Conservation (phyloP, 805 yeast species). For the Yarrowia bubula region DNA sequence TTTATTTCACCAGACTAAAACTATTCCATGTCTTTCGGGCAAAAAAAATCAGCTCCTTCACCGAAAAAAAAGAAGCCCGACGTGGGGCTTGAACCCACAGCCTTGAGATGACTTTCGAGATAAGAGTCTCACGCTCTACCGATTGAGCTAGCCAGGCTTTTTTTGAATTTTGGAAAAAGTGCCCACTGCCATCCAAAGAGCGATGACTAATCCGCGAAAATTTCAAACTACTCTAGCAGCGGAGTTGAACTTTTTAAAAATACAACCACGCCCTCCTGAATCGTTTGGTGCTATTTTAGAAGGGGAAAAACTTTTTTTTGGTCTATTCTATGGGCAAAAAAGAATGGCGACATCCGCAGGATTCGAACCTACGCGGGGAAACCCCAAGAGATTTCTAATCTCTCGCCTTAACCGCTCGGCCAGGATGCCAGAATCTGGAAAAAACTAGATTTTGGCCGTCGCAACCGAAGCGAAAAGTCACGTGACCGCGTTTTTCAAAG, state of each 20-base stretch:
- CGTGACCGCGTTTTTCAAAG: not conserved
- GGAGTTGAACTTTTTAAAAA: too few species aligned
- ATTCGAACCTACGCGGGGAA: slow-evolving; percentile 25
- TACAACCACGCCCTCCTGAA: too few species aligned
- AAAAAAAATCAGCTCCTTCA: not conserved
- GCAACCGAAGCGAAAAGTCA: not conserved
- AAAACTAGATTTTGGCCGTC: not conserved
- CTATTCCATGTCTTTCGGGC: too few species aligned
- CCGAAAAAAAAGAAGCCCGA: slow-evolving; percentile 14
- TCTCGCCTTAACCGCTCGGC: slow-evolving; percentile 26
- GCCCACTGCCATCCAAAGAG: not conserved
- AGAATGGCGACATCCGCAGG: slow-evolving; percentile 16
- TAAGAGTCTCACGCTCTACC: slow-evolving; percentile 26
- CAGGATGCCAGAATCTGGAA: not conserved
- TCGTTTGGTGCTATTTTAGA: too few species aligned
- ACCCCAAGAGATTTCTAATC: slow-evolving; percentile 24
- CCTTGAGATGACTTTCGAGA: slow-evolving; percentile 5
- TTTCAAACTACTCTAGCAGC: too few species aligned
- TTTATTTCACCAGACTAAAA: too few species aligned
- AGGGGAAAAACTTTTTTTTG: too few species aligned
- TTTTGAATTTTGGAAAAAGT: not conserved
- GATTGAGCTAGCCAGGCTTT: slow-evolving; percentile 24
- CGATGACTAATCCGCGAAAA: not conserved
- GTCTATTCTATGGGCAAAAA: not conserved
- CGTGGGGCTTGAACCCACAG: slow-evolving; percentile 27